Base-by-base conservation (phyloP, 768 basidiomycete genomes). In the Pleurotus eryngii region DNA sequence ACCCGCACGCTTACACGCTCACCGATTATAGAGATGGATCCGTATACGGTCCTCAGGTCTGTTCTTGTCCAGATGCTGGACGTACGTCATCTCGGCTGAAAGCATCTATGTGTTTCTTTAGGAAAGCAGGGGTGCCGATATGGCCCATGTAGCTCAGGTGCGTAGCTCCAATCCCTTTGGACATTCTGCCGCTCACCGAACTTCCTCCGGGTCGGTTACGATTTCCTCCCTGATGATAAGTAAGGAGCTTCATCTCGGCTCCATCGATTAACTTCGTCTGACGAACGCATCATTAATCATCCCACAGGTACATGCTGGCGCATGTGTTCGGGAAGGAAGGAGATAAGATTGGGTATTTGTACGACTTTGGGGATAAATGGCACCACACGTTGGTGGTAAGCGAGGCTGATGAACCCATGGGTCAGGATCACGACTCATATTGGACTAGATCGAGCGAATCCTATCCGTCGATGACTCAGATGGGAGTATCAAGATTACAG, bases 351-450 rank as follows among this genome's bases (percentile, higher is more conserved):
- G 71, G 64, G 3, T 68, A 71, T 50, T 56, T 71, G 45, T 72
- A 72, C 49, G 72, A 73, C 57, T 71, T 68, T 50, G 71, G 72
- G 1, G 72, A 73, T 50, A 69, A 70, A 53, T 72, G 67, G 55
- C 70, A 72, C 50, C 58, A 61, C 26, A 71, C 72, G 17, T 63
- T 65, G 48, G 70, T 70, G 14, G n/a, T 57, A 4, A 30, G 17
- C 42, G 15, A 14, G 22, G 46, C 20, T 40, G n/a, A 17, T 20
- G 24, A 38, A 14, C 27, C 46, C 5, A 22, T 46, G 43, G 26
- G 24, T 8, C 14, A 22, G 42, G 22, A 26, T 35, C 30, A 35
- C 30, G 30, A 8, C 30, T 35, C 30, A 35, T 35, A 35, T 11
- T 35, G 30, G 11, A 11, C 11, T 46, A 56, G 55, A 56, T 56